Evolutionary conservation across 2,329 filamentous ascomycete genomes (phyloP).

Genomic region (Neopestalotiopsis sp.): DNA sequence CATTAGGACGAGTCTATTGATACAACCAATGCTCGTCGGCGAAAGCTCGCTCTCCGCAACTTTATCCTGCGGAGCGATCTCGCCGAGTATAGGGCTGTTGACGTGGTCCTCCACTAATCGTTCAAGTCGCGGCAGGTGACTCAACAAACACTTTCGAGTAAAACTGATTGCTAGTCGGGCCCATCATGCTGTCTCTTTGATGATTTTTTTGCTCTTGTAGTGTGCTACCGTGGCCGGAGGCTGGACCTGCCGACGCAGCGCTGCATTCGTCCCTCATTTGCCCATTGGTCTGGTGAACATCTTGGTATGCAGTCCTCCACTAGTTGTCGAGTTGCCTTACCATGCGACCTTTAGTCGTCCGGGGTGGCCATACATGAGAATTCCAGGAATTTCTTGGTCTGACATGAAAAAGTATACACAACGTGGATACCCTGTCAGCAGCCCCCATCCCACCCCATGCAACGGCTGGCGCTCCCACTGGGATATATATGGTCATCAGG

Average conservation of each 20-base stretch:
- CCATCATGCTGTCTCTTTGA: neutral
- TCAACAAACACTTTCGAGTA: neutral
- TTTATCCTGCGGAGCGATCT: neutral
- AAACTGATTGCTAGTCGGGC: neutral
- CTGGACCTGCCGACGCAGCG: slow-evolving; percentile 18
- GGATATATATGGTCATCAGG: slow-evolving; percentile 14
- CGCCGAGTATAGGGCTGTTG: slow-evolving; percentile 15
- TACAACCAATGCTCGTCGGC: neutral
- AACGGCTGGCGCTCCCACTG: neutral
- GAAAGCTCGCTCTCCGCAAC: neutral
- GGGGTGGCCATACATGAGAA: slow-evolving; percentile 23
- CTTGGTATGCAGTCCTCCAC: slow-evolving; percentile 23
- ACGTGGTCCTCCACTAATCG: neutral
- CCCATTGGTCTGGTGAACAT: slow-evolving; percentile 22
- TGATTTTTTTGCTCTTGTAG: neutral
- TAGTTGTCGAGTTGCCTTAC: slow-evolving; percentile 21
- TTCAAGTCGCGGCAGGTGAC: neutral
- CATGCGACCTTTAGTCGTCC: slow-evolving; percentile 22
- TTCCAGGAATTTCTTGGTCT: neutral
- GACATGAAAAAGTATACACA: neutral
- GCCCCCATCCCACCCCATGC: neutral
- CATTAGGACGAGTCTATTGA: neutral
- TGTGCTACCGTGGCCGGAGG: neutral
- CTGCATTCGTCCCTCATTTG: slow-evolving; percentile 16
- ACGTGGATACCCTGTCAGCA: slow-evolving; percentile 9